Percentiles rank a stretch among this genome's conserved stretches.
Conservation (phyloP, 805 yeast species). For the Lipomyces kockii region DNA sequence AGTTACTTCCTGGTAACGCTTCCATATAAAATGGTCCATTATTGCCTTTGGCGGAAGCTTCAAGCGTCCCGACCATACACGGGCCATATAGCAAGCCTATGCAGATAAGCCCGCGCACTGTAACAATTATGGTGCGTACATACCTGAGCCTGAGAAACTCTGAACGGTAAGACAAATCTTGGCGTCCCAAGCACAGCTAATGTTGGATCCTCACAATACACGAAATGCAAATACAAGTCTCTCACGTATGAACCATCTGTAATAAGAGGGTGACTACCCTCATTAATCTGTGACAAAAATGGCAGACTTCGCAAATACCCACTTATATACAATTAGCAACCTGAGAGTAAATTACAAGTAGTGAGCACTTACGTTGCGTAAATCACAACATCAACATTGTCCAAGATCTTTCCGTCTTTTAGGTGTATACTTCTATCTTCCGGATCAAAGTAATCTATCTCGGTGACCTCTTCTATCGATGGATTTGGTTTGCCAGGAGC, state of each 20-base stretch:
- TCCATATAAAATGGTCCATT: constrained; percentile 53
- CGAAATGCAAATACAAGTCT: constrained; percentile 63
- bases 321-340: neutral
- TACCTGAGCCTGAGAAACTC: constrained; percentile 53
- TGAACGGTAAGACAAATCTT: constrained; percentile 63
- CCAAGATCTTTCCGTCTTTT: constrained; percentile 54
- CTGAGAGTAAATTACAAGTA: neutral
- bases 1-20: constrained; percentile 52
- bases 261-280: constrained; percentile 46
- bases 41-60: constrained; percentile 53
- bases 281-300: constrained; percentile 51
- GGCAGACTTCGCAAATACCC: constrained; percentile 75
- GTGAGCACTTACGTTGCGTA: constrained; percentile 57
- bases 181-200: constrained; percentile 67
- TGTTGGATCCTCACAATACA: constrained; percentile 64
- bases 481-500: constrained; percentile 38
- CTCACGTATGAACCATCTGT: constrained; percentile 56
- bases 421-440: constrained; percentile 51
- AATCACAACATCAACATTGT: constrained; percentile 59
- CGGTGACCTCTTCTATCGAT: constrained; percentile 51
- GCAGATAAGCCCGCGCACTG: constrained; percentile 46
- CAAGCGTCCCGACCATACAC: constrained; percentile 63
- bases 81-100: constrained; percentile 68
- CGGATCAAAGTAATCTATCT: constrained; percentile 50
- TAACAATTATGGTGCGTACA: constrained; percentile 9